Conservation (phyloP, 208 protist species). For the Trichomonas vaginalis region DNA sequence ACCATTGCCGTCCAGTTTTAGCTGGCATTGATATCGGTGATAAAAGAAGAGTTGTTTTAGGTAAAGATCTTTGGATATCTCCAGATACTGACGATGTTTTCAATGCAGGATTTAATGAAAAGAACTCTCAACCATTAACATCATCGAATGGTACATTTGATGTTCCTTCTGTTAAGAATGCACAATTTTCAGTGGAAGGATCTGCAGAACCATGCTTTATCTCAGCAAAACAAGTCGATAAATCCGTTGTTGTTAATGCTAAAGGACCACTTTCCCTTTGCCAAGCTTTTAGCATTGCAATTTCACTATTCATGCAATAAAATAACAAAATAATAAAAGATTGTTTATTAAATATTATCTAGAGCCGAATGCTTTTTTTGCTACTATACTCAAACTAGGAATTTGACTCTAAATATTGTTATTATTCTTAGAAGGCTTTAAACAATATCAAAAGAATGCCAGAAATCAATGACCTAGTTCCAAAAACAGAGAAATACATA, state of each 20-base stretch:
- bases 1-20: background rate
- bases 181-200: background rate
- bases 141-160: background rate
- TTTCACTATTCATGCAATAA: conserved; percentile 7
- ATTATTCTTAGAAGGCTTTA: no score
- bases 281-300: background rate
- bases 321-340: no score
- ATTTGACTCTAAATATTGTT: no score
- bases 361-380: no score
- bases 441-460: no score
- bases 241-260: background rate
- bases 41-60: background rate
- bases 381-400: no score
- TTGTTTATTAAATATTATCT: no score
- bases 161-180: background rate
- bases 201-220: background rate
- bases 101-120: background rate
- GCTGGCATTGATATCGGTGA: background rate
- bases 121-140: background rate
- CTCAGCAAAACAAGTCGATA: background rate
- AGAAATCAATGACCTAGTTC: no score
- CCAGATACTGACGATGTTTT: background rate
- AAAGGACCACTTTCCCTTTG: background rate
- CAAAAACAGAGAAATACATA: no score
- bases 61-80: background rate